Base-by-base conservation (phyloP, 495 filamentous ascomycete genomes). In the Geopyxis carbonaria region DNA sequence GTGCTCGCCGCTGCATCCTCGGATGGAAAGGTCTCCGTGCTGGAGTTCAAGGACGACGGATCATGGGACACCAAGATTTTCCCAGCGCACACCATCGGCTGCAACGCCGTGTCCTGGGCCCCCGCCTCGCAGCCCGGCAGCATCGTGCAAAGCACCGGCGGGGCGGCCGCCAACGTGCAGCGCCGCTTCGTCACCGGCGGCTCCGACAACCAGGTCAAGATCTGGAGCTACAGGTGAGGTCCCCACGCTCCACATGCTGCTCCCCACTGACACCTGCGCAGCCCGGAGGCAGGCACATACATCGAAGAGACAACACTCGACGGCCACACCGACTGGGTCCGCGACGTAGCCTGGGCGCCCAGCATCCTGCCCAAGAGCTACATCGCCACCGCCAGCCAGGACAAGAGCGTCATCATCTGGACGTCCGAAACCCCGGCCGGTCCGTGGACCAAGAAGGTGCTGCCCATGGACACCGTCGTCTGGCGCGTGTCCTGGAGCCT, bases 401-500 rank as follows among this genome's bases (percentile, higher is more conserved):
- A 99, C 52, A 86, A 85, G 67, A 93, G 83, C 8, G 87, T 95
- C 38, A 72, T 86, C 38, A 93, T 99, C 60, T 99, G 91, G 91
- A 95, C 86, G 13, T 27, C 37, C n/a, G 34, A 20, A 10, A 73
- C 78, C 47, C 65, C 70, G 9, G 67, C 70, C 40, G 59, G 61
- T 8, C 67, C 82, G 51, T 99, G 91, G 91, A 66, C 70, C 29
- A 75, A 71, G 61, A 86, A 86, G 58, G 70, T 75, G 18, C 67
- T 95, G 43, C 70, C 75, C 43, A 91, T 99, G 45, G 87, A 93
- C 7, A 72, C 73, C 8, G 81, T 85, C 34, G 65, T 93, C 45
- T 99, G 91, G 91, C 73, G 87, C 25, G 89, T 93, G 10, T 93
- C 83, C 65, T 99, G 91, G 91, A 92, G 82, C 51, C 67, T 94